Evolutionary conservation across 1,284 basidiomycete species (phyloP).

Genomic region (Ceratobasidium sp.): DNA sequence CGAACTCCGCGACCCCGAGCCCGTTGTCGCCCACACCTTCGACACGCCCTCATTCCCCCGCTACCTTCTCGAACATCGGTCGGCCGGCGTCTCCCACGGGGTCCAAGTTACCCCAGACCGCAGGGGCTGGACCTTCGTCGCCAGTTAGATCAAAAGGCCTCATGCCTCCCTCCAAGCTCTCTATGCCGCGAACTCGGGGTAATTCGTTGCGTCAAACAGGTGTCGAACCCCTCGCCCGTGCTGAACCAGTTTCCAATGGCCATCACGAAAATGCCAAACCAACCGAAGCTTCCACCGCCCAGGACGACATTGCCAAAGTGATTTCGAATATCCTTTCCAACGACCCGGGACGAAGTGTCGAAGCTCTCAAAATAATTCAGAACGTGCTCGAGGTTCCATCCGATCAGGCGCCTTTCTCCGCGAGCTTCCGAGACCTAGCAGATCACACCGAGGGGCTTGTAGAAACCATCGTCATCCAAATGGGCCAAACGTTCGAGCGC

Average conservation of each 20-base stretch:
- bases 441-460: constrained; percentile 86
- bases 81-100: constrained; percentile 18
- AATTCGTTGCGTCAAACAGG: constrained; percentile 45
- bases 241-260: constrained; percentile 42
- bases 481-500: constrained; percentile 86
- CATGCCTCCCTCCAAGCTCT: constrained; percentile 29
- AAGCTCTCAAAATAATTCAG: constrained; percentile 91
- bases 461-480: constrained; percentile 85
- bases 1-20: constrained; percentile 56
- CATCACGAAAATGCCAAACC: not conserved
- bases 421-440: constrained; percentile 76
- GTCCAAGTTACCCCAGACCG: constrained; percentile 17
- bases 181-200: constrained; percentile 10
- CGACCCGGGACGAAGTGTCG: constrained; percentile 85
- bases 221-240: constrained; percentile 47
- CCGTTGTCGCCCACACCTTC: constrained; percentile 65
- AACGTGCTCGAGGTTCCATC: constrained; percentile 71
- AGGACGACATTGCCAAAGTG: constrained; percentile 72
- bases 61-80: constrained; percentile 15
- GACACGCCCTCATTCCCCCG: constrained; percentile 28
- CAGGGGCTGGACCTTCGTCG: constrained; percentile 58
- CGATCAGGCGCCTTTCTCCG: constrained; percentile 55
- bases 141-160: constrained; percentile 56
- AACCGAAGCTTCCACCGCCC: not conserved
- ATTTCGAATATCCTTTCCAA: constrained; percentile 86